These are phyloP conservation scores for Pleoardoris graminearum DNA, from an alignment of 2,329 filamentous ascomycete genomes.

Conservation along the genomic window DNA sequence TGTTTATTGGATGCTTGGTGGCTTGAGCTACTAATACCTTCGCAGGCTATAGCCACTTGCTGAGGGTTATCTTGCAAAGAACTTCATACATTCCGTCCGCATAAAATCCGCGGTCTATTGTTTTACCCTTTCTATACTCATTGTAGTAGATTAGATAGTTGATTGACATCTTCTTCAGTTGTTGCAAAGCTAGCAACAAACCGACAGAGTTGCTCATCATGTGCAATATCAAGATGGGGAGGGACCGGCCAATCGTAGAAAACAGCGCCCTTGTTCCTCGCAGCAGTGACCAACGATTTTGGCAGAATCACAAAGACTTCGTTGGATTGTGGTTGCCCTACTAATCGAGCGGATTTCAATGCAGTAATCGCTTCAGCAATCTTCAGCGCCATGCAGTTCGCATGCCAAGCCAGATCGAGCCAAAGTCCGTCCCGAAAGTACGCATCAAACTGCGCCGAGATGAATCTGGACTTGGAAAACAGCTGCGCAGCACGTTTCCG, in stretches of 20 bases:
- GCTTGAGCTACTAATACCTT: no score
- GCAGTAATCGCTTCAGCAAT: neutral
- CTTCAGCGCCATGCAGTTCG: neutral
- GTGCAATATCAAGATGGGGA: neutral
- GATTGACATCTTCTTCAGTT: neutral
- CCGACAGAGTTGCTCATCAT: neutral
- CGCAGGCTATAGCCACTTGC: no score
- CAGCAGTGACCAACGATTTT: neutral
- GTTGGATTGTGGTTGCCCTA: neutral
- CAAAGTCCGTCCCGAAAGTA: slow-evolving; percentile 1
- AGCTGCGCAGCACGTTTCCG: neutral
- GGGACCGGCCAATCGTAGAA: neutral
- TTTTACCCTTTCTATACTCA: no score
- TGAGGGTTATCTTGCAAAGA: no score
- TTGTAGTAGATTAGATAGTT: neutral
- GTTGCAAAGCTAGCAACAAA: neutral
- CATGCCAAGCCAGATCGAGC: neutral
- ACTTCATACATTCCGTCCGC: no score
- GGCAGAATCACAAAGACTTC: slow-evolving; percentile 1
- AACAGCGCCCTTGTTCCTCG: neutral
- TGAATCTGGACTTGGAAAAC: slow-evolving; percentile 1
- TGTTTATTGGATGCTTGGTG: no score
- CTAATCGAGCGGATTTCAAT: neutral
- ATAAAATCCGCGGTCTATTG: no score
- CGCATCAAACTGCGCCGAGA: slow-evolving; percentile 4